Percentiles rank a stretch among this genome's conserved stretches.
Evolutionary conservation across 2,329 filamentous ascomycete genomes (phyloP).

Genomic region (Lecanicillium sp.): DNA sequence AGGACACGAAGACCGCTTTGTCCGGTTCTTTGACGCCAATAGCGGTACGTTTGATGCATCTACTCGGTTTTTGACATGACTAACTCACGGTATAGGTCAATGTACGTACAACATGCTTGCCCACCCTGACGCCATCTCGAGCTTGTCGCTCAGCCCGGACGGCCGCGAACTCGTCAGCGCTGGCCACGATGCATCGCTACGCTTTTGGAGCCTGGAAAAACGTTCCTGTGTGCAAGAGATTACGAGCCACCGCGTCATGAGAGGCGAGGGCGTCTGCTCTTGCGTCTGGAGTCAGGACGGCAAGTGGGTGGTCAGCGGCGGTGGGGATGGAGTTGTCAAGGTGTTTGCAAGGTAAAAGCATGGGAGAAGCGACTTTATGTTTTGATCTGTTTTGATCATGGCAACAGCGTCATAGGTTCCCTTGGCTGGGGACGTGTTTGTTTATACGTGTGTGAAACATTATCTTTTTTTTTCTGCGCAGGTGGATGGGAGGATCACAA

Average conservation of each 20-base stretch:
- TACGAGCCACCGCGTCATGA: slow-evolving; percentile 86
- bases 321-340: slow-evolving; percentile 93
- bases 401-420: too few relatives aligned
- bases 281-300: slow-evolving; percentile 96
- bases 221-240: slow-evolving; percentile 93
- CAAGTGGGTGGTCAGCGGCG: slow-evolving; percentile 87
- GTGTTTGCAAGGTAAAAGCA: slow-evolving; percentile 59
- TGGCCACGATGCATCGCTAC: slow-evolving; percentile 88
- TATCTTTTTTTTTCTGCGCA: too few relatives aligned
- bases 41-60: slow-evolving; percentile 59
- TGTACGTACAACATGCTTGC: slow-evolving; percentile 99
- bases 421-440: too few relatives aligned
- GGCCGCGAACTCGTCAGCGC: slow-evolving; percentile 91
- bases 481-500: too few relatives aligned
- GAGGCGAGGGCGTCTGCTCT: slow-evolving; percentile 88
- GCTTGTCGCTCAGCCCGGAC: slow-evolving; percentile 85
- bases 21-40: slow-evolving; percentile 97
- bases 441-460: too few relatives aligned
- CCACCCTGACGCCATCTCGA: slow-evolving; percentile 87
- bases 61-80: slow-evolving; percentile 1
- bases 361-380: not conserved
- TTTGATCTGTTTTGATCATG: too few relatives aligned
- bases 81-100: slow-evolving; percentile 60
- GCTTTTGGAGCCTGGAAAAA: slow-evolving; percentile 97
- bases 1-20: slow-evolving; percentile 92